Conservation (phyloP, 371 early-diverging fungal genomes). For the Actinomucor elegans region DNA sequence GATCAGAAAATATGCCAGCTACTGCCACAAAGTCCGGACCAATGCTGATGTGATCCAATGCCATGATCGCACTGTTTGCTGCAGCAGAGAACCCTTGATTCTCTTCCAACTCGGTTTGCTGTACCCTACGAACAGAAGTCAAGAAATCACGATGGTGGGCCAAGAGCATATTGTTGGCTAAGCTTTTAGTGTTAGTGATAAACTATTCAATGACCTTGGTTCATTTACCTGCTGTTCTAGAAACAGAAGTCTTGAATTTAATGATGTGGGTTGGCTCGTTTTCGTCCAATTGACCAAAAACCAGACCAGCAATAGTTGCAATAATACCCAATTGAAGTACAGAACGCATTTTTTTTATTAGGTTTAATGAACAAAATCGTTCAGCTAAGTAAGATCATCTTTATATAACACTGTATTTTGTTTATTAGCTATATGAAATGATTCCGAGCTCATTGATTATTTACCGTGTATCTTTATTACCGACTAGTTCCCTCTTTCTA, state of each 20-base stretch:
- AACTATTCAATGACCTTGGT: not conserved
- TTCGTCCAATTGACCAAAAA: constrained; percentile 3
- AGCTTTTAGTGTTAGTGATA: not conserved
- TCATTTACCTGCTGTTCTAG: constrained; percentile 6
- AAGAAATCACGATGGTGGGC: constrained; percentile 17
- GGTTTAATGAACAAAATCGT: too few relatives aligned
- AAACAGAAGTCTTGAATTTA: constrained; percentile 17
- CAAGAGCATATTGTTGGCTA: constrained; percentile 10
- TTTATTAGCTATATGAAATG: too few relatives aligned
- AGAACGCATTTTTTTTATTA: constrained; percentile 1
- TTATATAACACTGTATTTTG: too few relatives aligned
- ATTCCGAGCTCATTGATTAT: too few relatives aligned
- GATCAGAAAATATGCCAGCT: constrained; percentile 24
- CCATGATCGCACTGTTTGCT: constrained; percentile 5
- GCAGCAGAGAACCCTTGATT: not conserved
- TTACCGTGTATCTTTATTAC: too few relatives aligned
- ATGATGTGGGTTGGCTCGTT: constrained; percentile 26
- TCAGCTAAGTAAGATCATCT: too few relatives aligned
- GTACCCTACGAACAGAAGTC: constrained; percentile 6
- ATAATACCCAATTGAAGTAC: constrained; percentile 5
- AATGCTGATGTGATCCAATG: constrained; percentile 14
- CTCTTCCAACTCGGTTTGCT: not conserved
- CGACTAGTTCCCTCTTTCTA: too few relatives aligned
- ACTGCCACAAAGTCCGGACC: constrained; percentile 16
- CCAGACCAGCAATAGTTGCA: constrained; percentile 2